Evolutionary conservation across 768 basidiomycete genomes (phyloP).

Genomic region (Lyophyllum semitale): DNA sequence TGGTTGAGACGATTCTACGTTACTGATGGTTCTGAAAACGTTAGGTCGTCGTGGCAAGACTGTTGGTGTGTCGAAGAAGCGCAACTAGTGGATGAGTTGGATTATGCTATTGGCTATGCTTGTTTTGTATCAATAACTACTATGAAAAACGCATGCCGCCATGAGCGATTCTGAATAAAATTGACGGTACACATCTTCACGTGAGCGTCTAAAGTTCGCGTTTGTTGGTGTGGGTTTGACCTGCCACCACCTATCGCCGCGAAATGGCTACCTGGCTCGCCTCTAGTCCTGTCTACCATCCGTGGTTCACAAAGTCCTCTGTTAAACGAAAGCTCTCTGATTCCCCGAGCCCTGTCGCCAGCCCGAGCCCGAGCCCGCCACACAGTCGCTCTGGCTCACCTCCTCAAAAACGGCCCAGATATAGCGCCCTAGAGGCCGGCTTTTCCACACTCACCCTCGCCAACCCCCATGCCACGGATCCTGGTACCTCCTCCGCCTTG

Average conservation of each 20-base stretch:
- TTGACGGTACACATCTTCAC: too few relatives aligned
- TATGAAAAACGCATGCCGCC: slow-evolving; percentile 11
- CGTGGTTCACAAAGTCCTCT: slow-evolving; percentile 41
- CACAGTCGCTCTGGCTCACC: slow-evolving; percentile 13
- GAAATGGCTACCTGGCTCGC: slow-evolving; percentile 27
- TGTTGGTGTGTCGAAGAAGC: slow-evolving; percentile 95
- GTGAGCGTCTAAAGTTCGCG: slow-evolving; percentile 13
- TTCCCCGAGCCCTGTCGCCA: slow-evolving; percentile 13
- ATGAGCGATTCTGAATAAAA: too few relatives aligned
- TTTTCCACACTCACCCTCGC: slow-evolving; percentile 52
- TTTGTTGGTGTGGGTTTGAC: not conserved
- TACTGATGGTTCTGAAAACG: slow-evolving; percentile 3
- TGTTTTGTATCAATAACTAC: slow-evolving; percentile 13
- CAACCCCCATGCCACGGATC: slow-evolving; percentile 17
- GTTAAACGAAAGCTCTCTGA: slow-evolving; percentile 42
- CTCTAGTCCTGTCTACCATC: slow-evolving; percentile 36
- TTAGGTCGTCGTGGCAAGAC: slow-evolving; percentile 94
- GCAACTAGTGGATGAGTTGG: slow-evolving; percentile 38
- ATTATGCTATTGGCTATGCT: slow-evolving; percentile 9
- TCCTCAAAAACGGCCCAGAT: slow-evolving; percentile 50
- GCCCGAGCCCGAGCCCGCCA: slow-evolving; percentile 6
- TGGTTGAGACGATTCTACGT: not conserved
- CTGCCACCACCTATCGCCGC: not conserved
- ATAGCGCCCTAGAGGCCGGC: slow-evolving; percentile 53
- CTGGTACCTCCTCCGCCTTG: slow-evolving; percentile 9